A percentile compares a stretch with the other conserved stretches of the same genome.
Evolutionary conservation across 495 filamentous ascomycete genomes (phyloP).

Genomic region (Daldinia childiae): DNA sequence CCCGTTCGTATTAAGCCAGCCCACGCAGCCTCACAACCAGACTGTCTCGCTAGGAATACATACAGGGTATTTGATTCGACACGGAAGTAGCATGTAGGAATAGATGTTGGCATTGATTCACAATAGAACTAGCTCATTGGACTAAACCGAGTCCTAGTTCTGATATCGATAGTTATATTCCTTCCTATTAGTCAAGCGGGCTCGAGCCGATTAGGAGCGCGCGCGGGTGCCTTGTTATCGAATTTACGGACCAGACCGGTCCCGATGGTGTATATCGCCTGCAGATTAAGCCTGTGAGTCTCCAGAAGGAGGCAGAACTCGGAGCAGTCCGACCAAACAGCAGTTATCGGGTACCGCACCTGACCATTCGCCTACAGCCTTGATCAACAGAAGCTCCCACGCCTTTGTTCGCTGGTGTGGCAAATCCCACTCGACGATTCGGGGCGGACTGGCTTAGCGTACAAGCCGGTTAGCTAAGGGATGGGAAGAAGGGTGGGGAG

Average conservation of each 20-base stretch:
- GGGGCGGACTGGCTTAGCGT: constrained; percentile 21
- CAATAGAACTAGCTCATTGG: constrained; percentile 20
- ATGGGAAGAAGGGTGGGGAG: constrained; percentile 10
- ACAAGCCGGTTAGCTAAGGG: constrained; percentile 29
- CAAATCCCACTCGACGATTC: constrained; percentile 28
- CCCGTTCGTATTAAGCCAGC: constrained; percentile 14
- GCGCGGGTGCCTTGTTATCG: constrained; percentile 27
- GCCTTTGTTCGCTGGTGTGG: constrained; percentile 22
- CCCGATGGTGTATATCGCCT: constrained; percentile 24
- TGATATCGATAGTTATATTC: constrained; percentile 35
- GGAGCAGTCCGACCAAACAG: constrained; percentile 41
- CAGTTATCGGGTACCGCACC: constrained; percentile 38
- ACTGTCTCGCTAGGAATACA: not conserved
- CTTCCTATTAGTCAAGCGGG: constrained; percentile 40
- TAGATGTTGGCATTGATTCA: not conserved
- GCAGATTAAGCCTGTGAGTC: constrained; percentile 36
- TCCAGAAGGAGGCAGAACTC: constrained; percentile 30
- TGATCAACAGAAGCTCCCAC: constrained; percentile 34
- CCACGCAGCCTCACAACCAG: constrained; percentile 11
- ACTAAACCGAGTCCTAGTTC: constrained; percentile 13
- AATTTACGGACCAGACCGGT: constrained; percentile 8
- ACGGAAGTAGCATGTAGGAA: too few species aligned
- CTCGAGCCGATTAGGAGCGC: not conserved
- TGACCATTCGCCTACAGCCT: constrained; percentile 28
- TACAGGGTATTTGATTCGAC: constrained; percentile 9